Conservation (phyloP, 257 asterid genomes). For the Verbascum thapsus region DNA sequence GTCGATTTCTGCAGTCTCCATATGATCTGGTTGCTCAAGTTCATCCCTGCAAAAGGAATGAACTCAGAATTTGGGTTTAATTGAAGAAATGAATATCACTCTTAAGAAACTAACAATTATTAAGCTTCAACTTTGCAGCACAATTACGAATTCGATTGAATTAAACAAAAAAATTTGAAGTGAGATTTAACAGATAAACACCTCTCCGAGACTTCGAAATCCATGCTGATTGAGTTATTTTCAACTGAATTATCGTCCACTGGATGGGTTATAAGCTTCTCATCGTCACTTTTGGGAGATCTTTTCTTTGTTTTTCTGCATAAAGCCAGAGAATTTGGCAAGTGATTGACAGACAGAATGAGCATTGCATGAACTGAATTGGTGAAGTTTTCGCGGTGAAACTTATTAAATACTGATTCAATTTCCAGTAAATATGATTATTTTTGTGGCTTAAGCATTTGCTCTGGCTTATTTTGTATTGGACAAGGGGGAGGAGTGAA, state of each 20-base stretch:
- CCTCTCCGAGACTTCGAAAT: conserved; percentile 42
- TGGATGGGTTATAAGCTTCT: conserved; percentile 33
- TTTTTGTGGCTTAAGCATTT: neutral
- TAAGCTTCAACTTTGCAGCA: neutral
- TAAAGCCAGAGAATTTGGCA: neutral
- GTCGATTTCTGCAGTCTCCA: conserved; percentile 30
- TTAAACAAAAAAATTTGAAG: neutral
- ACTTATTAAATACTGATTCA: neutral
- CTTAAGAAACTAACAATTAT: neutral
- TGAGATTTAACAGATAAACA: conserved; percentile 32
- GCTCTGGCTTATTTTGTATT: neutral
- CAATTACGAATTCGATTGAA: neutral
- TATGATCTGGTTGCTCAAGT: conserved; percentile 31
- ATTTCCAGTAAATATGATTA: neutral
- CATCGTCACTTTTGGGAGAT: conserved; percentile 24
- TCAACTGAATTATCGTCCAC: conserved; percentile 27
- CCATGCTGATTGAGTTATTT: conserved; percentile 23
- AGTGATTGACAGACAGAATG: conserved; percentile 13
- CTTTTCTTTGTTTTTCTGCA: conserved; percentile 52
- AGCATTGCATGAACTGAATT: conserved; percentile 11
- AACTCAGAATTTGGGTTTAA: no score
- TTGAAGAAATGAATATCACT: neutral
- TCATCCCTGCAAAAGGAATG: conserved; percentile 44
- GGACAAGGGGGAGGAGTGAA: neutral
- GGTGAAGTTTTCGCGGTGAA: neutral